Conservation (phyloP, 2,329 filamentous ascomycete genomes). For the Fusarium stilboides region DNA sequence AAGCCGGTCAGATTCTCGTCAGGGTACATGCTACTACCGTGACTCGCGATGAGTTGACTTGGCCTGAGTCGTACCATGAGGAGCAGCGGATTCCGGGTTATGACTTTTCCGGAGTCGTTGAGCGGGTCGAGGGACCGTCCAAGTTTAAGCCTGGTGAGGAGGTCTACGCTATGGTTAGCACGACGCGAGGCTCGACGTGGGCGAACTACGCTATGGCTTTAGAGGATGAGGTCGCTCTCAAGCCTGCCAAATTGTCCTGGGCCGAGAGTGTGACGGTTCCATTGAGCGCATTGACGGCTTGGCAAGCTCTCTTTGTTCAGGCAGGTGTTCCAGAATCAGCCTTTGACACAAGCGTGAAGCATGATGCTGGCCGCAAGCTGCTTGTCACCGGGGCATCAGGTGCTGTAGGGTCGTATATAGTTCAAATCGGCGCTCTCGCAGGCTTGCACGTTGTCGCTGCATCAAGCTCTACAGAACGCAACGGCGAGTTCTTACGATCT, state of each 20-base stretch:
- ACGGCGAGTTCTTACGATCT: slow-evolving; percentile 13
- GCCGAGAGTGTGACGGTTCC: slow-evolving; percentile 54
- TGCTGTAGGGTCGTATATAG: slow-evolving; percentile 54
- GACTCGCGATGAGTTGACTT: slow-evolving; percentile 39
- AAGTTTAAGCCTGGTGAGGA: slow-evolving; percentile 51
- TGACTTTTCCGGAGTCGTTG: slow-evolving; percentile 34
- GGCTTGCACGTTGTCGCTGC: slow-evolving; percentile 53
- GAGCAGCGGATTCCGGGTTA: slow-evolving; percentile 26
- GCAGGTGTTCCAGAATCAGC: slow-evolving; percentile 29
- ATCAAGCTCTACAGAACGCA: slow-evolving; percentile 44
- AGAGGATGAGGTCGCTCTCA: slow-evolving; percentile 49
- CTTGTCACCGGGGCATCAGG: slow-evolving; percentile 56
- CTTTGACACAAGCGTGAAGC: slow-evolving; percentile 5
- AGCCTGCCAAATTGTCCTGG: slow-evolving; percentile 50
- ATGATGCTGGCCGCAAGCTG: slow-evolving; percentile 30
- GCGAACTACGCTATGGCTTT: slow-evolving; percentile 46
- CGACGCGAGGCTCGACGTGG: slow-evolving; percentile 42
- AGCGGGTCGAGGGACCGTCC: slow-evolving; percentile 6
- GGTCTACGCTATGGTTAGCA: slow-evolving; percentile 49
- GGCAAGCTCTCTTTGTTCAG: slow-evolving; percentile 53
- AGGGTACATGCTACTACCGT: slow-evolving; percentile 35
- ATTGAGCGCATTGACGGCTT: slow-evolving; percentile 56
- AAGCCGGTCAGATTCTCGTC: slow-evolving; percentile 29
- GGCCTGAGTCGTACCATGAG: slow-evolving; percentile 31
- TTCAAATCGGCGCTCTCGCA: slow-evolving; percentile 54